These are phyloP conservation scores for Physaria fendleri DNA, from an alignment of 345 rosid genomes.

Conservation along the genomic window DNA sequence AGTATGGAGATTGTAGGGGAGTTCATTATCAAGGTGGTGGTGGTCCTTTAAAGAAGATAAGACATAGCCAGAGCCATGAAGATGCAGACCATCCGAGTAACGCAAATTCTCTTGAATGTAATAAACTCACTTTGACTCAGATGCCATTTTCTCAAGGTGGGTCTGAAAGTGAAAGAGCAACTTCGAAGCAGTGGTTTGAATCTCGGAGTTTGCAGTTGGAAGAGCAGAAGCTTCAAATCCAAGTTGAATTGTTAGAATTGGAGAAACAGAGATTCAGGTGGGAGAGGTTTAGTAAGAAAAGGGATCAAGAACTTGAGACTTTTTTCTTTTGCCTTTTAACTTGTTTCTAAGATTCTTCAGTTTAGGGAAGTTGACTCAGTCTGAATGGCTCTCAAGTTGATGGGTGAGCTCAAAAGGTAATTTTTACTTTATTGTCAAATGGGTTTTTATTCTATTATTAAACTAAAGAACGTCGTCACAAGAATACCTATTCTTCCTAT, in stretches of 20 bases:
- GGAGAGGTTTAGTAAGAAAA: constrained; percentile 74
- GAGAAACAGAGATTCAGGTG: constrained; percentile 81
- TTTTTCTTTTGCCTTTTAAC: too few relatives aligned
- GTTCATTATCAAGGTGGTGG: constrained; percentile 44
- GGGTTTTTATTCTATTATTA: too few relatives aligned
- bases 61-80: constrained; percentile 46
- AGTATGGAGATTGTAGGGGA: constrained; percentile 42
- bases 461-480: too few relatives aligned
- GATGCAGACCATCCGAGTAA: constrained; percentile 42
- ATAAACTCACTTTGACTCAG: constrained; percentile 28
- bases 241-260: constrained; percentile 67
- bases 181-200: constrained; percentile 61
- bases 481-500: too few relatives aligned
- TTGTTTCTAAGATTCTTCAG: too few relatives aligned
- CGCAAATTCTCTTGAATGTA: constrained; percentile 13
- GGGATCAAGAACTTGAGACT: constrained; percentile 74
- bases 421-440: too few relatives aligned
- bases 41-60: constrained; percentile 52
- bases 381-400: constrained; percentile 24
- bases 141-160: constrained; percentile 34
- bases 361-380: too few relatives aligned
- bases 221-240: constrained; percentile 75
- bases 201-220: constrained; percentile 63
- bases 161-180: constrained; percentile 42
- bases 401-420: too few relatives aligned